Evolutionary conservation across 306 rosid genomes (phyloP).

Genomic region (Rubus idaeus): DNA sequence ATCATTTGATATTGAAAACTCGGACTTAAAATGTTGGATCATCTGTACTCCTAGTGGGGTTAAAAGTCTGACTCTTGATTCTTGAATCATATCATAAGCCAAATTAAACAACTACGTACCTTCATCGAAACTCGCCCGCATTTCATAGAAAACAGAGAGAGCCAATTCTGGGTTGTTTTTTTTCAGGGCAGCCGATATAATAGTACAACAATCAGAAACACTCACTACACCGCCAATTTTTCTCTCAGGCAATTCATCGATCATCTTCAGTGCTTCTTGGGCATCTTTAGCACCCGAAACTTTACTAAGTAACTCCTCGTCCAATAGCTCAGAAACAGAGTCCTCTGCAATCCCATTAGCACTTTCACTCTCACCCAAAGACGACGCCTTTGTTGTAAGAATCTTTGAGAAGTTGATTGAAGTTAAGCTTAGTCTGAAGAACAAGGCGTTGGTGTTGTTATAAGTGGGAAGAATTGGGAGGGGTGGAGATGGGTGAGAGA

Average conservation of each 20-base stretch:
- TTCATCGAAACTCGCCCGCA: conserved; percentile 74
- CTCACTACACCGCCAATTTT: conserved; percentile 49
- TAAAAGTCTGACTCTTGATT: too few species aligned
- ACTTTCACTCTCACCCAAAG: conserved; percentile 47
- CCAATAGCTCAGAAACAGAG: conserved; percentile 40
- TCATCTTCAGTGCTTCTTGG: conserved; percentile 47
- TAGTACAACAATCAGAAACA: conserved; percentile 51
- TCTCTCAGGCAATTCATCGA: conserved; percentile 38
- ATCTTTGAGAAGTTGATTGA: conserved; percentile 24
- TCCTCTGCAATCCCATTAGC: conserved; percentile 40
- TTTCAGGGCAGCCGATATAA: conserved; percentile 64
- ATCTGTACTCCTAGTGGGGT: too few species aligned
- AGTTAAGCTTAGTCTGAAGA: conserved; percentile 27
- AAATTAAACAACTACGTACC: conserved; percentile 27
- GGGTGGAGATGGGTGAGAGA: conserved; percentile 36
- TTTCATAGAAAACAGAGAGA: conserved; percentile 72
- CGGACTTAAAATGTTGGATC: too few species aligned
- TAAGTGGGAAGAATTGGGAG: conserved; percentile 34
- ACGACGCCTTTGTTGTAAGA: conserved; percentile 44
- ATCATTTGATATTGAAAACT: too few species aligned
- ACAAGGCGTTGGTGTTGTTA: conserved; percentile 9
- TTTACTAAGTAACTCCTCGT: conserved; percentile 37
- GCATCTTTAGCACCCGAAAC: conserved; percentile 59
- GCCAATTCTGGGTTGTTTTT: conserved; percentile 69
- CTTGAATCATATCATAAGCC: neutral